These are phyloP conservation scores for Penicillium sp. DNA, from an alignment of 2,329 filamentous ascomycete genomes.

Conservation along the genomic window DNA sequence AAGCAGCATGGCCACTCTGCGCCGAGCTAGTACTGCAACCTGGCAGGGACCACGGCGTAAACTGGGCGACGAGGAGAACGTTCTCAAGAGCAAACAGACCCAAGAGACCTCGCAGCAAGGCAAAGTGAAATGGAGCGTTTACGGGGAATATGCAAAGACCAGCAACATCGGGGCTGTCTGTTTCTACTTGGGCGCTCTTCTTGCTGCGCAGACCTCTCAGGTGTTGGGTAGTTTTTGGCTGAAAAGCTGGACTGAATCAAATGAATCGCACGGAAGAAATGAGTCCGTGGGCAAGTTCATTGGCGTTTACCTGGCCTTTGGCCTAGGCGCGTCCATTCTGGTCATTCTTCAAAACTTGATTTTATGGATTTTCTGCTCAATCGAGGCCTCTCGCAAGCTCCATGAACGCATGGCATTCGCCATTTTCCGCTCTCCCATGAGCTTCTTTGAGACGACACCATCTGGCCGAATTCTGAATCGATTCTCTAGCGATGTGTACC, in stretches of 20 bases:
- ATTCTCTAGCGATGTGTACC: conserved; percentile 69
- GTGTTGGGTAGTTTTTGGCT: conserved; percentile 88
- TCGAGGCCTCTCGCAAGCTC: conserved; percentile 93
- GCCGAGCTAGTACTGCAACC: conserved; percentile 84
- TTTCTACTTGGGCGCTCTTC: conserved; percentile 69
- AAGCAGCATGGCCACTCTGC: conserved; percentile 68
- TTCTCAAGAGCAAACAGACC: conserved; percentile 69
- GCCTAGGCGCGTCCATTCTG: conserved; percentile 74
- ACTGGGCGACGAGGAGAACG: conserved; percentile 68
- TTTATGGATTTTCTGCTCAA: conserved; percentile 98
- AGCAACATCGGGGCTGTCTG: conserved; percentile 80
- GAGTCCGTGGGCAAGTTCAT: conserved; percentile 80
- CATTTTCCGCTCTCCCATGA: conserved; percentile 97
- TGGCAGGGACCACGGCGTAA: conserved; percentile 83
- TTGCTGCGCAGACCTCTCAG: conserved; percentile 74
- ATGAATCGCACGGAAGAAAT: conserved; percentile 63
- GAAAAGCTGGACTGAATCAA: conserved; percentile 82
- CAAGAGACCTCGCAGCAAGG: conserved; percentile 91
- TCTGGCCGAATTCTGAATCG: conserved; percentile 93
- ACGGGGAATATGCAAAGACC: conserved; percentile 87
- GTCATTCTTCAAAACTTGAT: conserved; percentile 90
- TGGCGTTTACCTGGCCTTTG: conserved; percentile 91
- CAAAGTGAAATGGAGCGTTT: conserved; percentile 96
- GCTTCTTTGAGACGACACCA: conserved; percentile 95
- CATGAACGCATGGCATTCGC: conserved; percentile 96